phyloP scores from a whole-genome alignment of 2,329 filamentous ascomycete species.

The Apiospora pterosperma region DNA sequence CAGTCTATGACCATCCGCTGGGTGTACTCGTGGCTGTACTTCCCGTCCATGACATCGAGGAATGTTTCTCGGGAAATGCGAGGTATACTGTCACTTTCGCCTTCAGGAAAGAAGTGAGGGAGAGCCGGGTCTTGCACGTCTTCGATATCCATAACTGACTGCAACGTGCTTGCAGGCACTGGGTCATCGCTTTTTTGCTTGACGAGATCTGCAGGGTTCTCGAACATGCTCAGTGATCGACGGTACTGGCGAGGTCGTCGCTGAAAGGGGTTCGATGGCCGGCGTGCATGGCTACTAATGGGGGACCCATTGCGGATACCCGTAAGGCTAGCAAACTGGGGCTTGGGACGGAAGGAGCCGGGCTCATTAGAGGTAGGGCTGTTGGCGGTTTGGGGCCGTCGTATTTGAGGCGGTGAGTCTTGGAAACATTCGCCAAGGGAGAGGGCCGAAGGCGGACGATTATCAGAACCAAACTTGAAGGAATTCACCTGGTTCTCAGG shows the following conservation, averaged over 20 bases:
- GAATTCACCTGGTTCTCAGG: constrained; percentile 65
- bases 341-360: constrained; percentile 60
- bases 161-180: constrained; percentile 52
- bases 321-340: constrained; percentile 60
- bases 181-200: constrained; percentile 67
- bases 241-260: constrained; percentile 86
- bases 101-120: constrained; percentile 79
- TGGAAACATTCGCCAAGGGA: constrained; percentile 79
- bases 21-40: constrained; percentile 72
- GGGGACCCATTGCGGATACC: constrained; percentile 72
- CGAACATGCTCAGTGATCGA: constrained; percentile 96
- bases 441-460: constrained; percentile 51
- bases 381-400: constrained; percentile 57
- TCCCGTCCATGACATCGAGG: constrained; percentile 82
- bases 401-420: constrained; percentile 73
- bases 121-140: constrained; percentile 70
- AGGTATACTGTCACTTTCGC: constrained; percentile 80
- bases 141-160: constrained; percentile 81
- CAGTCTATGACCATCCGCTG: constrained; percentile 90
- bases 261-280: constrained; percentile 66
- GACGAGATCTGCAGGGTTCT: constrained; percentile 83
- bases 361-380: constrained; percentile 54
- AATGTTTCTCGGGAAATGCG: constrained; percentile 81
- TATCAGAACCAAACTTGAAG: constrained; percentile 67
- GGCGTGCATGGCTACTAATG: constrained; percentile 65